These are phyloP conservation scores for Capsicum rhomboideum DNA, from an alignment of 257 asterid species.

Conservation along the genomic window DNA sequence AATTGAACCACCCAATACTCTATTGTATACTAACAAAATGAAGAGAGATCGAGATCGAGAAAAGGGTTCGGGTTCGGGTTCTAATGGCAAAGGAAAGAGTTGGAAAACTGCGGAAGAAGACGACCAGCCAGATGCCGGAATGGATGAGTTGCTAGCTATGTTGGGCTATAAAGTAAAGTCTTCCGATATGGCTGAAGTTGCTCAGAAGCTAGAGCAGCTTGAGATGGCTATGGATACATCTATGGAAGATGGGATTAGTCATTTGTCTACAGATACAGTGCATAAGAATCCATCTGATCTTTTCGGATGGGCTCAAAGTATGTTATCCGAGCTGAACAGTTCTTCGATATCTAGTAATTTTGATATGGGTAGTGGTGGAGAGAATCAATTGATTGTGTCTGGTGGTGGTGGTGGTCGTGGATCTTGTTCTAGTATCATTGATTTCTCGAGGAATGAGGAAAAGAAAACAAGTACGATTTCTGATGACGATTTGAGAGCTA, in stretches of 20 bases:
- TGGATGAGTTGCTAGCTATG: conserved; percentile 77
- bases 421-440: conserved; percentile 12
- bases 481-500: conserved; percentile 72
- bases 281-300: conserved; percentile 76
- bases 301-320: conserved; percentile 62
- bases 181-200: conserved; percentile 81
- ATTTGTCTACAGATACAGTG: conserved; percentile 33
- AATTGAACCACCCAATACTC: too few relatives aligned
- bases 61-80: conserved; percentile 6
- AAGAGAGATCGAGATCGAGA: conserved; percentile 68
- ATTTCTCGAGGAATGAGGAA: neutral
- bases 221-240: conserved; percentile 71
- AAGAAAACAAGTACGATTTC: conserved; percentile 5
- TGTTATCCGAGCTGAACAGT: conserved; percentile 43
- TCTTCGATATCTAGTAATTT: neutral
- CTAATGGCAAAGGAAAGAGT: conserved; percentile 29
- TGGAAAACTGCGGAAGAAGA: conserved; percentile 33
- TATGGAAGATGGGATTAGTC: conserved; percentile 47
- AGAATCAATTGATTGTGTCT: neutral
- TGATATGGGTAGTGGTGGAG: neutral
- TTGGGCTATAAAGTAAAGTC: conserved; percentile 72
- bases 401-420: conserved; percentile 12
- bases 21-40: conserved; percentile 11
- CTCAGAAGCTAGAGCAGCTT: conserved; percentile 60
- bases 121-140: conserved; percentile 47